Percentiles rank a stretch among this genome's conserved stretches.
Evolutionary conservation across 1,284 basidiomycete genomes (phyloP).

Genomic region (Malassezia psittaci): DNA sequence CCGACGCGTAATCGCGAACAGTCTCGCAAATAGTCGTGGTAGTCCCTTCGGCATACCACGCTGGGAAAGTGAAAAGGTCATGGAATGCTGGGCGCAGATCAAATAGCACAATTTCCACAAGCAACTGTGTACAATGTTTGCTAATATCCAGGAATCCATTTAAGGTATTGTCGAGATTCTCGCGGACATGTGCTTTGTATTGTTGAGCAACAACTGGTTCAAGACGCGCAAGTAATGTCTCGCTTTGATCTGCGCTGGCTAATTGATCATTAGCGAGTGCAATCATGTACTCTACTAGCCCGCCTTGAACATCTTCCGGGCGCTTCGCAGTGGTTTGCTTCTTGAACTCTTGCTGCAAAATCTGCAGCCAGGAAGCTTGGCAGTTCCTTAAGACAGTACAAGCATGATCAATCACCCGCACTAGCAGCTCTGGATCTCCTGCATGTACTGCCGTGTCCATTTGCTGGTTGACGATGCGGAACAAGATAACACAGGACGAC

Average conservation of each 20-base stretch:
- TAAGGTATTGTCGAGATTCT: constrained; percentile 84
- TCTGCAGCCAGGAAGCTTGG: constrained; percentile 76
- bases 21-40: constrained; percentile 82
- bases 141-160: constrained; percentile 97
- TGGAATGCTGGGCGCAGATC: constrained; percentile 83
- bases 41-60: constrained; percentile 58
- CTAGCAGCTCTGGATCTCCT: constrained; percentile 83
- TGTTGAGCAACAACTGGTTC: constrained; percentile 88
- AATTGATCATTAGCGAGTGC: constrained; percentile 98
- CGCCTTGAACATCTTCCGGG: constrained; percentile 75
- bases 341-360: constrained; percentile 75
- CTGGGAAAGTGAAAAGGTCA: constrained; percentile 63
- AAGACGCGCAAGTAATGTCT: constrained; percentile 70
- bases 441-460: constrained; percentile 89
- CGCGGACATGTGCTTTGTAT: constrained; percentile 71
- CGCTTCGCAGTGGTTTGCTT: constrained; percentile 65
- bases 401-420: constrained; percentile 77
- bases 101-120: constrained; percentile 90
- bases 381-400: constrained; percentile 81
- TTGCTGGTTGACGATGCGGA: constrained; percentile 95
- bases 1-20: constrained; percentile 85
- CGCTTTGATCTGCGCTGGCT: constrained; percentile 86
- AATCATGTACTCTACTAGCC: constrained; percentile 89
- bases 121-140: constrained; percentile 85
- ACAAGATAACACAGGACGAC: constrained; percentile 85